Percentiles rank a stretch among this genome's conserved stretches.
phyloP scores from a whole-genome alignment of 345 rosid genomes.

The thale cress (Arabidopsis thaliana) region TAIR10.1 NC_003071.7:17605001-17605500 shows the following conservation, averaged over 20 bases:
- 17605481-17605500: constrained; percentile 82
- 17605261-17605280: constrained; percentile 77
- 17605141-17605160: constrained; percentile 91
- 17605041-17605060: constrained; percentile 50
- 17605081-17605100: constrained; percentile 69
- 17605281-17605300: constrained; percentile 63
- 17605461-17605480: constrained; percentile 91
- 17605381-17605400: constrained; percentile 73
- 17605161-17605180: constrained; percentile 94
- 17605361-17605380: constrained; percentile 87
- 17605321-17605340: constrained; percentile 67
- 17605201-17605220: constrained; percentile 85
- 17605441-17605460: constrained; percentile 77
- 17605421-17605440: constrained; percentile 65
- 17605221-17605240: constrained; percentile 86
- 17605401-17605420: constrained; percentile 81
- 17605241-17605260: constrained; percentile 77
- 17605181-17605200: constrained; percentile 71
- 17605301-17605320: constrained; percentile 68
- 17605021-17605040: constrained; percentile 79
- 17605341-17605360: constrained; percentile 87
- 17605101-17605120: constrained; percentile 59
- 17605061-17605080: constrained; percentile 62
- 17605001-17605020: constrained; percentile 79
- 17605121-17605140: constrained; percentile 68